Conservation (phyloP, 2,329 filamentous ascomycete species). For the Colletotrichum neosansevieriae region DNA sequence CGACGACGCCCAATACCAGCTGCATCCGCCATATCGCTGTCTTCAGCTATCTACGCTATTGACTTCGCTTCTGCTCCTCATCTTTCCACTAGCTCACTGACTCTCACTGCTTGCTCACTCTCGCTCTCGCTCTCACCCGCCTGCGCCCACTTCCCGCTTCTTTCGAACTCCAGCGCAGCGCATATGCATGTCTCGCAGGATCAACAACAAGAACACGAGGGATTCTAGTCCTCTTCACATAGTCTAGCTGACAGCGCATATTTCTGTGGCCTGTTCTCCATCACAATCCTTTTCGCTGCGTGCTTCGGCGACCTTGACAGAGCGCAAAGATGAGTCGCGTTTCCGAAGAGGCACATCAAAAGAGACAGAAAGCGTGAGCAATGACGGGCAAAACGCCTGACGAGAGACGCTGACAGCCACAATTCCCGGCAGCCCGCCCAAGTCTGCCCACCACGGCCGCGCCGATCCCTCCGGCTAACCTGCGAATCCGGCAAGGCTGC, state of each 20-base stretch:
- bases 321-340: not conserved
- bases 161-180: slow-evolving; percentile 2
- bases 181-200: slow-evolving; percentile 29
- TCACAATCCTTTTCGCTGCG: slow-evolving; percentile 5
- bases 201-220: slow-evolving; percentile 17
- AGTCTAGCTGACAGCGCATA: slow-evolving; percentile 24
- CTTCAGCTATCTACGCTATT: slow-evolving; percentile 6
- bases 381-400: slow-evolving; percentile 10
- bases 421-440: not conserved
- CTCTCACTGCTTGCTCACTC: not conserved
- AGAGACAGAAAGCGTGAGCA: not conserved
- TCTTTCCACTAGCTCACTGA: not conserved
- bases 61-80: slow-evolving; percentile 10
- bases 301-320: slow-evolving; percentile 15
- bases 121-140: not conserved
- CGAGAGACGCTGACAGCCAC: slow-evolving; percentile 6
- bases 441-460: slow-evolving; percentile 12
- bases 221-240: slow-evolving; percentile 1
- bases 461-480: not conserved
- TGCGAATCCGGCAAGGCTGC: slow-evolving; percentile 1
- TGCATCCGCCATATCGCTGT: slow-evolving; percentile 6
- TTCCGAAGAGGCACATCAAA: not conserved
- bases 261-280: not conserved
- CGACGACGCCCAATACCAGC: not conserved
- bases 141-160: slow-evolving; percentile 8